Percentiles rank a stretch among this genome's conserved stretches.
Conservation (phyloP, 2,329 filamentous ascomycete species). For the Trichoderma sp. region DNA sequence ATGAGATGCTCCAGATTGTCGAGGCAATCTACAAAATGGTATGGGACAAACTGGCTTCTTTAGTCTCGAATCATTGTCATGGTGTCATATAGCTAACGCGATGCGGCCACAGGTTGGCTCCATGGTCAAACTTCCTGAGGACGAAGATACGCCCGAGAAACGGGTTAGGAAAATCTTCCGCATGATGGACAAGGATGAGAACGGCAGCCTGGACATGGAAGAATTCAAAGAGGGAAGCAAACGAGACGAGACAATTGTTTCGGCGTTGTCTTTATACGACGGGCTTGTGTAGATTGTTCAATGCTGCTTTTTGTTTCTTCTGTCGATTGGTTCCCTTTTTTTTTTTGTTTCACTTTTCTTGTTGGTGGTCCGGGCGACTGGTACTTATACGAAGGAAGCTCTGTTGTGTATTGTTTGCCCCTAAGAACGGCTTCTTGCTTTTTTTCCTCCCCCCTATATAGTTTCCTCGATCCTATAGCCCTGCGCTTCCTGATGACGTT, state of each 20-base stretch:
- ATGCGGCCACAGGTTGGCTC: conserved; percentile 70
- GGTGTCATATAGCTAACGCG: not conserved
- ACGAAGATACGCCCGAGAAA: conserved; percentile 99
- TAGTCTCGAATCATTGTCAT: not conserved
- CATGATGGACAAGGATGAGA: conserved; percentile 99
- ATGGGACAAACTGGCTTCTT: conserved; percentile 17
- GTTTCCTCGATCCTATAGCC: not conserved
- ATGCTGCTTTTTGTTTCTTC: not conserved
- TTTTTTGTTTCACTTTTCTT: not conserved
- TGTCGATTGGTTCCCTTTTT: conserved; percentile 8
- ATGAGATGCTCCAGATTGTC: conserved; percentile 98
- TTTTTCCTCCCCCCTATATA: not conserved
- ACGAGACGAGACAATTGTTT: conserved; percentile 97
- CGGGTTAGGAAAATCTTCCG: conserved; percentile 96
- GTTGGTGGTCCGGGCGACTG: conserved; percentile 3
- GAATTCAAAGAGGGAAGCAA: conserved; percentile 99
- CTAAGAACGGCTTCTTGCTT: not conserved
- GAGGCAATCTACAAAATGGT: conserved; percentile 99
- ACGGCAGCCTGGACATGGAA: conserved; percentile 91
- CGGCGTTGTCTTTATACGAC: conserved; percentile 92
- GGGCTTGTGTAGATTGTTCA: conserved; percentile 67
- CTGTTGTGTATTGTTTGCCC: conserved; percentile 6
- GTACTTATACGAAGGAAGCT: conserved; percentile 12
- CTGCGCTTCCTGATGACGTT: not conserved
- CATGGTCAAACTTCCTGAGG: conserved; percentile 98